Evolutionary conservation across 495 filamentous ascomycete genomes (phyloP).

Genomic region (Melanomma pulvis-pyrius): DNA sequence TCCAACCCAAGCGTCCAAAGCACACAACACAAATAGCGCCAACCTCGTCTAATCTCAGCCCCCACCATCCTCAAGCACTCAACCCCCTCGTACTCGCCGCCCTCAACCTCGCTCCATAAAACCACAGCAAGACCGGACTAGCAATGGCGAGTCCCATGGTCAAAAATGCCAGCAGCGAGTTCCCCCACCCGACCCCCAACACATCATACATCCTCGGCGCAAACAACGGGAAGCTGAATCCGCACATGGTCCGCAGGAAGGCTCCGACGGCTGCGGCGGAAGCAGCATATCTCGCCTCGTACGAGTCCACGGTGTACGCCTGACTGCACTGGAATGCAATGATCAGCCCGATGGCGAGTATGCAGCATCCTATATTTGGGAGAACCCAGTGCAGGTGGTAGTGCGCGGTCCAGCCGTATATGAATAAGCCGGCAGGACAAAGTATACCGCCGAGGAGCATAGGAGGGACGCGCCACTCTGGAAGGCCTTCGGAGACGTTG

Average conservation of each 20-base stretch:
- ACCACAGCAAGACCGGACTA: neutral
- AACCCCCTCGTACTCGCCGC: neutral
- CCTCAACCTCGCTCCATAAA: neutral
- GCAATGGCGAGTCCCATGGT: neutral
- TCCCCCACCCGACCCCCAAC: constrained; percentile 2
- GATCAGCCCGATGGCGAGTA: constrained; percentile 3
- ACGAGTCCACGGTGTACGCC: constrained; percentile 1
- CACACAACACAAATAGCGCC: too few species aligned
- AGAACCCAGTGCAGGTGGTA: constrained; percentile 34
- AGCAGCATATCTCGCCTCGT: constrained; percentile 2
- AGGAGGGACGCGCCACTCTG: neutral
- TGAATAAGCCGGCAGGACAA: constrained; percentile 43
- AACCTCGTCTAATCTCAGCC: too few species aligned
- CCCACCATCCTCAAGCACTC: too few species aligned
- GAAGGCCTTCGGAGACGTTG: neutral
- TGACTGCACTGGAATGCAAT: constrained; percentile 8
- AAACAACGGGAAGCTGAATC: constrained; percentile 15
- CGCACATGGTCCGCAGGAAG: constrained; percentile 2
- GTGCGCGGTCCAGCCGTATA: constrained; percentile 43
- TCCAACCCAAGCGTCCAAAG: too few species aligned
- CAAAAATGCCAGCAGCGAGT: constrained; percentile 2
- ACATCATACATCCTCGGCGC: constrained; percentile 3
- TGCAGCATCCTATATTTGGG: neutral
- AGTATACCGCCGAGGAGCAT: constrained; percentile 36
- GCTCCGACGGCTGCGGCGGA: neutral